A percentile compares a stretch with the other conserved stretches of the same genome.
phyloP scores from a whole-genome alignment of 495 filamentous ascomycete genomes.

The Hypomontagnella monticulosa region DNA sequence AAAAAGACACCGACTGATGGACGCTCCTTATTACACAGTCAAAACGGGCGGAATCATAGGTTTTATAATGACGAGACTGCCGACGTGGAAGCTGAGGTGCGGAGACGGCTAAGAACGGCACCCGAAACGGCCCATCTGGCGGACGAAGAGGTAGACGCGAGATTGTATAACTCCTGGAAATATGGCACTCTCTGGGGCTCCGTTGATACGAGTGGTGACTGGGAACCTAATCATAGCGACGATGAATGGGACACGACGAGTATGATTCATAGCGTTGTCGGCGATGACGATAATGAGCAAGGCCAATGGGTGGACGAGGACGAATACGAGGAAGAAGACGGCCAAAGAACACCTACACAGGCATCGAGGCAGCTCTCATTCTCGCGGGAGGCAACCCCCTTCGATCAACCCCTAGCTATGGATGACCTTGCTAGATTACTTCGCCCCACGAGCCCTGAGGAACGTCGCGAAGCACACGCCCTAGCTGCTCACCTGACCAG shows the following conservation, averaged over 20 bases:
- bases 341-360: conserved; percentile 80
- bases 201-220: conserved; percentile 79
- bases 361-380: conserved; percentile 49
- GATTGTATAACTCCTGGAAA: conserved; percentile 83
- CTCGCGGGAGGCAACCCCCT: conserved; percentile 67
- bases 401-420: conserved; percentile 72
- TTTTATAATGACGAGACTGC: conserved; percentile 44
- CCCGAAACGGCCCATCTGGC: conserved; percentile 36
- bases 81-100: conserved; percentile 74
- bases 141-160: conserved; percentile 75
- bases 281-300: conserved; percentile 51
- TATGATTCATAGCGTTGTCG: conserved; percentile 34
- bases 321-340: conserved; percentile 51
- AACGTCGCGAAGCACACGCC: conserved; percentile 80
- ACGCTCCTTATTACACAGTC: conserved; percentile 6
- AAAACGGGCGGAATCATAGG: conserved; percentile 12
- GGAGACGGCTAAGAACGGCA: conserved; percentile 59
- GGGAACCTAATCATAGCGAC: conserved; percentile 54
- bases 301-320: conserved; percentile 49
- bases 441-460: conserved; percentile 78
- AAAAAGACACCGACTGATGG: conserved; percentile 29
- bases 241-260: conserved; percentile 65
- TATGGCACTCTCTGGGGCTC: conserved; percentile 83
- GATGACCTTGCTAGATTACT: conserved; percentile 81
- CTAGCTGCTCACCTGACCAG: conserved; percentile 81